Evolutionary conservation across 768 basidiomycete genomes (phyloP), one percentile per base, ranked within the genome.

Genomic region (Amanita phalloides): DNA sequence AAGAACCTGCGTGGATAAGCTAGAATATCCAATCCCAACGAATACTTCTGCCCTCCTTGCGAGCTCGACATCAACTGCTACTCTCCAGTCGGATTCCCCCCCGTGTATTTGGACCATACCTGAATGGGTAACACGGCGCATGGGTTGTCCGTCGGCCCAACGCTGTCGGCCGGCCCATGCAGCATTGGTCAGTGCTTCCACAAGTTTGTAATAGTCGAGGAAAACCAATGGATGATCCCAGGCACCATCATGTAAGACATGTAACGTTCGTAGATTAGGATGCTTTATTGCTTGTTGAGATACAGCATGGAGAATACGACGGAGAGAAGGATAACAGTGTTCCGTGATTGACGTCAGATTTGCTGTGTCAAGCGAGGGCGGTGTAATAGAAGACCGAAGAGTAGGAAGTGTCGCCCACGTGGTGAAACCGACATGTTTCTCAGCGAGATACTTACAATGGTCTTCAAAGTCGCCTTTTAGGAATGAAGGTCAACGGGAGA

Each of bases 1-100:
- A 10, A 71, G 55, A 32, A 74, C 64, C 54, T 73, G 71, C 0
- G 73, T 68, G 56, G 67, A 71, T 48, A 76, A 58, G 55, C 71
- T 75, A 25, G 75, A 76, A 55, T 71, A 76, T 8, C 73, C 72
- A 58, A 73, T 76, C 10, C 73, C 75, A 36, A 76, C 64, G 47
- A 75, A 75, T 6, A 69, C 65, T 35, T 68, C 67, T 7, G 74
- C 73, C 30, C 63, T 62, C 47, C 67, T 64, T 4, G 71, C 75
- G 33, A 76, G 55, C 57, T 76, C 73, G 38, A 73, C 68, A 60
- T 76, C 75, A 6, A 71, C 71, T 46, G 66, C 67, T 11, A 73
- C 72, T 17, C 63, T 61, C 63, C 68, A 75, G 53, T 76, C 74
- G 23, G 57, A 58, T 60, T 75, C 73, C 1, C 71, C 71, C 60